phyloP scores from a whole-genome alignment of 163 green algal species.

The Trebouxiophyceae sp. region DNA sequence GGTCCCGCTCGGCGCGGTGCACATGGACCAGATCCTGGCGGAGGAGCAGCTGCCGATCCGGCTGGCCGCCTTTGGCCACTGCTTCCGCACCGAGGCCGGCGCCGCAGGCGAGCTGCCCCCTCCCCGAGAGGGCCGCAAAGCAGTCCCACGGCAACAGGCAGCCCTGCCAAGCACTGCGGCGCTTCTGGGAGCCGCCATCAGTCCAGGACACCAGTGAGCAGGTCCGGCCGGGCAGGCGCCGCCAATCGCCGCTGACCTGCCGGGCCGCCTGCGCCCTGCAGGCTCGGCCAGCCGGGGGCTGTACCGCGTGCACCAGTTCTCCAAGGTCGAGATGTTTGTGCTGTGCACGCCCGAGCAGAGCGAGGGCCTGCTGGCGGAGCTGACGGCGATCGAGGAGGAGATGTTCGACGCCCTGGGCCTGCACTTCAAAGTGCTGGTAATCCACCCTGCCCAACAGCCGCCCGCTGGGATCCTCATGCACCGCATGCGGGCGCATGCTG shows the following conservation, averaged over 20 bases:
- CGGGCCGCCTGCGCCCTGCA: no score
- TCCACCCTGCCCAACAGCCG: no score
- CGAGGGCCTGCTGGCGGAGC: conserved; percentile 84
- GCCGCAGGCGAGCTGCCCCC: conserved; percentile 70
- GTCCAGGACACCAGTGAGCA: no score
- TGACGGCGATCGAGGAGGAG: conserved; percentile 82
- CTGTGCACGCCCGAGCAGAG: conserved; percentile 83
- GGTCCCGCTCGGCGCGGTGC: conserved; percentile 82
- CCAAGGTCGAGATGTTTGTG: conserved; percentile 98
- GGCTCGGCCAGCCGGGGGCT: conserved; percentile 56
- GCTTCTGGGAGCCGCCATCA: no score
- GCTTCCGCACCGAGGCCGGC: conserved; percentile 96
- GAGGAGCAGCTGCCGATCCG: conserved; percentile 79
- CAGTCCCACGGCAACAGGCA: no score
- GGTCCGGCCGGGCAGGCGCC: no score
- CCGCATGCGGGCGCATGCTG: no score
- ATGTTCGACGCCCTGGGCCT: conserved; percentile 91
- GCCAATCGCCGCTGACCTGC: no score
- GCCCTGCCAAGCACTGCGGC: no score
- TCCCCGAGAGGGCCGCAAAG: no score
- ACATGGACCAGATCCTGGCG: conserved; percentile 83
- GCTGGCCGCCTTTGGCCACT: conserved; percentile 88
- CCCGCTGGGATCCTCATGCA: no score
- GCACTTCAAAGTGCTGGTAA: conserved; percentile 85
- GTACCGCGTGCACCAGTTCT: conserved; percentile 98